Base-by-base conservation (phyloP, 225 moss, liverwort and hornwort species). In the Bryum argenteum region DNA sequence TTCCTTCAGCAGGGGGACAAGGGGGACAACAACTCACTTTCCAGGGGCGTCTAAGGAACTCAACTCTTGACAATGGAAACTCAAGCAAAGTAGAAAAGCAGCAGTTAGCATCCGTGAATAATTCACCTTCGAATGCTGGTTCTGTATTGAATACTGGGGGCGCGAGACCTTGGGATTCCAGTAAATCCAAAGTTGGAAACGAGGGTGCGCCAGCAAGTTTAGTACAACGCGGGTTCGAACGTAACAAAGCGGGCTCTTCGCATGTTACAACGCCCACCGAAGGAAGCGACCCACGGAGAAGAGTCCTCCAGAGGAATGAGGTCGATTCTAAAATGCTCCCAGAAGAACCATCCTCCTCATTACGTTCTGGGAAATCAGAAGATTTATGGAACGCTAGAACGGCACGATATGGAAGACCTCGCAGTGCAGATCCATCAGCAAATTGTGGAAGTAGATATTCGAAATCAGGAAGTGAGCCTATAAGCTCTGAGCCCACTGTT, bases 381-480 rank as follows among this genome's bases (percentile, higher is more conserved):
- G 64, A 63, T 23, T 37, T 52, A 45, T 77, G 77, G 77, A 55
- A 72, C 38, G 62, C 54, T 52, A 62, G 69, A 73, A 81, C 63
- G 33, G 63, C 73, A 45, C 65, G 70, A 22, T 77, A 77, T 40
- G 54, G 63, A 12, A 77, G 53, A 47, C 54, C 54, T 65, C 53
- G 77, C 37, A 73, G 47, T 54, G 65, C 69, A 65, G 60, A 73
- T 48, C 7, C 44, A 58, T 20, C 40, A 74, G 44, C 55, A 59
- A 57, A 41, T 50, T 26, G 21, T 53, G 72, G 15, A 42, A 52
- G 37, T 48, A 47, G 24, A 48, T 33, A 24, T 54, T 66, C 53
- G 16, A 70, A 70, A 56, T 70, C 62, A 57, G 44, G 44, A 47
- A 63, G 45, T 71, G 63, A 62, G 52, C 61, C 51, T 54, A 37